phyloP scores from a whole-genome alignment of 2,329 filamentous ascomycete genomes.

The Erysiphe neolycopersici region DNA sequence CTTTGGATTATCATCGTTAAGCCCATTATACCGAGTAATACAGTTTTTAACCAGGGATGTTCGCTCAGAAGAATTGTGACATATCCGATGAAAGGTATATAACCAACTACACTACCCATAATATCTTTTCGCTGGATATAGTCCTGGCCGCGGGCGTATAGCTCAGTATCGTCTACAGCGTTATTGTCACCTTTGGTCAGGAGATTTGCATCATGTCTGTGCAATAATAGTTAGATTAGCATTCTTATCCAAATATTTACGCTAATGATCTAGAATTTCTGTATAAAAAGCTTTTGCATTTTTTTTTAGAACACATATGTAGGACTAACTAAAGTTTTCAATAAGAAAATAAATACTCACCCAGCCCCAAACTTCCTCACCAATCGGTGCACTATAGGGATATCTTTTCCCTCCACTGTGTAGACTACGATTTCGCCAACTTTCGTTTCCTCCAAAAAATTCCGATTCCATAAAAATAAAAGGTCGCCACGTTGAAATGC shows the following conservation, averaged over 20 bases:
- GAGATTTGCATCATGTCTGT: constrained; percentile 34
- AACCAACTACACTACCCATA: constrained; percentile 74
- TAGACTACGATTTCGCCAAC: constrained; percentile 52
- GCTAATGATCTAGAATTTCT: background rate
- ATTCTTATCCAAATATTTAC: background rate
- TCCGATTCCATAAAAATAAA: constrained; percentile 31
- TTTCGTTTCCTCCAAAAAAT: constrained; percentile 26
- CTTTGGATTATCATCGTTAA: constrained; percentile 75
- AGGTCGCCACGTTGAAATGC: constrained; percentile 32
- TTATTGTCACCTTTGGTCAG: constrained; percentile 98
- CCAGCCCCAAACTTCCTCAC: constrained; percentile 45
- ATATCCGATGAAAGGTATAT: constrained; percentile 86
- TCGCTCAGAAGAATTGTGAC: constrained; percentile 90
- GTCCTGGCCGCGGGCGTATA: constrained; percentile 65
- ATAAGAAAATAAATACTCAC: constrained; percentile 14
- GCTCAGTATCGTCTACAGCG: constrained; percentile 69
- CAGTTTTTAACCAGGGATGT: constrained; percentile 91
- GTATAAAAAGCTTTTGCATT: background rate
- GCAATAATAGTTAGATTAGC: background rate
- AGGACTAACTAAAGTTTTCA: background rate
- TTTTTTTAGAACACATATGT: too few species aligned
- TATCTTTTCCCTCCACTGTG: constrained; percentile 62
- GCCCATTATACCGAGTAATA: constrained; percentile 84
- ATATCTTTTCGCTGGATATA: constrained; percentile 73
- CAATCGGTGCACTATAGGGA: constrained; percentile 87